A percentile compares a stretch with the other conserved stretches of the same genome.
phyloP scores from a whole-genome alignment of 192 early-diverging fungal genomes.

The Podila minutissima region DNA sequence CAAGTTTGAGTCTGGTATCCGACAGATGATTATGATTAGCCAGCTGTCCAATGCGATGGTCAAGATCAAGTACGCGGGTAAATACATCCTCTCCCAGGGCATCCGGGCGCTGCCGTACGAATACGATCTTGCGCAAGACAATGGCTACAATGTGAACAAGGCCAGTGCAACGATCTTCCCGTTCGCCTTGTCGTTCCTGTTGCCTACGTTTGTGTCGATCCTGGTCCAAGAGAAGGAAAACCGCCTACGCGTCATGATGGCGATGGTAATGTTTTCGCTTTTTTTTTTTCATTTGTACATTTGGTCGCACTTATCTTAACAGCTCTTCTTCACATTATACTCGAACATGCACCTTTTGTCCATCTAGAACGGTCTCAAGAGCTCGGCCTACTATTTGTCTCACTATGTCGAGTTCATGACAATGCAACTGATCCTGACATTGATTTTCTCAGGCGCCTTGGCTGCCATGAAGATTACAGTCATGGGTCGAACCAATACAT shows the following conservation, averaged over 20 bases:
- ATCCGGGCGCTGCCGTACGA: conserved; percentile 21
- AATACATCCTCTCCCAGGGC: conserved; percentile 31
- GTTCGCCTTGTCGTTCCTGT: conserved; percentile 30
- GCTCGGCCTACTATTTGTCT: conserved; percentile 13
- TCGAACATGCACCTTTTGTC: too few species aligned
- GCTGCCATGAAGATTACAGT: conserved; percentile 16
- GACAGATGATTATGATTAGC: conserved; percentile 30
- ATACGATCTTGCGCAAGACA: background rate
- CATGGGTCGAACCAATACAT: conserved; percentile 13
- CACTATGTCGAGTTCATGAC: conserved; percentile 46
- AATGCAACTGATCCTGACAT: conserved; percentile 38
- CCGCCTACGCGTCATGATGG: conserved; percentile 45
- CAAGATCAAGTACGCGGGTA: conserved; percentile 28
- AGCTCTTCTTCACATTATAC: too few species aligned
- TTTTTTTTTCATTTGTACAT: too few species aligned
- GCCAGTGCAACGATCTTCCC: conserved; percentile 31
- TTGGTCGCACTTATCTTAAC: background rate
- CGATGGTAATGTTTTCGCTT: conserved; percentile 22
- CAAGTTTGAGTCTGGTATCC: background rate
- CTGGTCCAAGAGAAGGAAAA: conserved; percentile 48
- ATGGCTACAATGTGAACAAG: background rate
- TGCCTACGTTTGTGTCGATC: conserved; percentile 44
- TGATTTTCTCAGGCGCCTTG: conserved; percentile 24
- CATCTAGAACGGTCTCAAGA: conserved; percentile 44
- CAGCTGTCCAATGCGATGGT: conserved; percentile 23